These are phyloP conservation scores for Dendrobium catenatum DNA, from an alignment of 106 monocot genomes.

Conservation along the genomic window DNA sequence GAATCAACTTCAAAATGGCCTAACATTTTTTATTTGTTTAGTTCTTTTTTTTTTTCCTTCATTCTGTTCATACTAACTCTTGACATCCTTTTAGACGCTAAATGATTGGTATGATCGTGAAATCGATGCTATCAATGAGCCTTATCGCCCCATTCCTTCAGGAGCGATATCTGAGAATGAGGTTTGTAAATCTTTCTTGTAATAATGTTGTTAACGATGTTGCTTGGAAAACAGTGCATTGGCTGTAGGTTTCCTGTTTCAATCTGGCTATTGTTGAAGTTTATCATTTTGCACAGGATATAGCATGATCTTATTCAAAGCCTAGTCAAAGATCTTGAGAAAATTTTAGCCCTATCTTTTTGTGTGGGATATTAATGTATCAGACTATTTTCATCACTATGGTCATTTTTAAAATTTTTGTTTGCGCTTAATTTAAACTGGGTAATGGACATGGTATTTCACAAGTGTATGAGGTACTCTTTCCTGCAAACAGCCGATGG, in stretches of 20 bases:
- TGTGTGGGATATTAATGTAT: neutral
- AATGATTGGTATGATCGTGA: constrained; percentile 96
- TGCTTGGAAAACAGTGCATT: neutral
- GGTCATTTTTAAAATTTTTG: neutral
- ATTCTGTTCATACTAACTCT: neutral
- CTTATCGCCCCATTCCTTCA: constrained; percentile 96
- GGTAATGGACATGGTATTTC: neutral
- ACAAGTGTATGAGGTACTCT: too few relatives aligned
- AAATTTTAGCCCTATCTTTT: neutral
- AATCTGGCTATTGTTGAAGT: neutral
- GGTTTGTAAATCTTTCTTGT: constrained; percentile 29
- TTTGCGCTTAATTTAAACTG: neutral
- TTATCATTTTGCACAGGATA: neutral
- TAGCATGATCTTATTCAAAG: neutral
- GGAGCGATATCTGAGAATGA: constrained; percentile 87
- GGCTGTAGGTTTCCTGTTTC: neutral
- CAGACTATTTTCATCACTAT: neutral
- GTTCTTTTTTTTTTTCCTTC: neutral
- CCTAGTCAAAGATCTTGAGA: neutral
- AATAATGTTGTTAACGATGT: neutral
- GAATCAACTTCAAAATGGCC: neutral
- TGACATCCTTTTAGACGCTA: constrained; percentile 42
- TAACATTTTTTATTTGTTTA: neutral
- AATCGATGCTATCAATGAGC: constrained; percentile 89
- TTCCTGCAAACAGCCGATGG: too few relatives aligned